phyloP scores from a whole-genome alignment of 2,329 filamentous ascomycete genomes.

The Pestalotiopsis sp. region DNA sequence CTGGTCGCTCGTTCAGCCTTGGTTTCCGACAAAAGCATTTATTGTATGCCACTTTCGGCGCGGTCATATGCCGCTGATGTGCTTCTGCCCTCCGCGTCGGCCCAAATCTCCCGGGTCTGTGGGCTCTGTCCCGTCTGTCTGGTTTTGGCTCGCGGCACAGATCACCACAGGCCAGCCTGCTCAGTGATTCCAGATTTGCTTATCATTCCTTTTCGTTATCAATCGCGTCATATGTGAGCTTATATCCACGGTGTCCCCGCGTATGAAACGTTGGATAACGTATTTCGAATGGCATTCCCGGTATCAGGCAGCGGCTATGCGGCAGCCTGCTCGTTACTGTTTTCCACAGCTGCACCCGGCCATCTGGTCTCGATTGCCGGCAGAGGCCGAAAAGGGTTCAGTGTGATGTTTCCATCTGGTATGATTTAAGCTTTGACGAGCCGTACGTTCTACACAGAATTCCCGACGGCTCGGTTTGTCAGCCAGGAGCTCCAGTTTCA shows the following conservation, averaged over 20 bases:
- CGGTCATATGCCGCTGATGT: background rate
- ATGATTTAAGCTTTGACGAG: background rate
- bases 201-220: background rate
- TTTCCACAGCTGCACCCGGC: background rate
- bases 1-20: background rate
- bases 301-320: background rate
- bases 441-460: background rate
- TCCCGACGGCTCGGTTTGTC: background rate
- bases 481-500: background rate
- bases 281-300: background rate
- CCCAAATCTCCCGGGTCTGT: background rate
- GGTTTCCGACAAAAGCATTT: background rate
- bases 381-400: background rate
- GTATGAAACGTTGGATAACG: background rate
- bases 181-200: background rate
- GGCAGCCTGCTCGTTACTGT: background rate
- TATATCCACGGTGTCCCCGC: background rate
- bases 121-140: background rate
- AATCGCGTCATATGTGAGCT: background rate
- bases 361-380: background rate
- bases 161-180: background rate
- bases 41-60: background rate
- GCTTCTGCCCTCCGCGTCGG: background rate
- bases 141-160: background rate
- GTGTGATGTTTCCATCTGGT: background rate